These are phyloP conservation scores for Aspergillus sp. DNA, from an alignment of 2,329 filamentous ascomycete genomes.

Conservation along the genomic window DNA sequence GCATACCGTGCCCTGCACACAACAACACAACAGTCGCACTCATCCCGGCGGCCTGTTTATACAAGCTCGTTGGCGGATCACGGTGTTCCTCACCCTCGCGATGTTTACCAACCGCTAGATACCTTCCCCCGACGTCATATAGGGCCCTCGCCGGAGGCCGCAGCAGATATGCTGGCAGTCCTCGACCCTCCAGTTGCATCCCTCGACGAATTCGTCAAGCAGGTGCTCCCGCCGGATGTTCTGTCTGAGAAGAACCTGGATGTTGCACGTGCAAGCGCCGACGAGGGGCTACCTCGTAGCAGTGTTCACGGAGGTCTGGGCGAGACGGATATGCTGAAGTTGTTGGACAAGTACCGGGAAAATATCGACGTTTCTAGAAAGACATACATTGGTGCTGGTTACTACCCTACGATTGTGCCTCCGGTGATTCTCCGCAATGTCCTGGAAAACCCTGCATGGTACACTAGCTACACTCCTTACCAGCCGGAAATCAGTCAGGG, in stretches of 20 bases:
- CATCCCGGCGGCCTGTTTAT: conserved; percentile 60
- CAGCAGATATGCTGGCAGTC: conserved; percentile 74
- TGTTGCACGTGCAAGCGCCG: conserved; percentile 51
- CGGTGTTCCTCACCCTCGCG: conserved; percentile 46
- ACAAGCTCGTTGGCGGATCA: conserved; percentile 91
- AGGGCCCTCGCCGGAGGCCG: conserved; percentile 70
- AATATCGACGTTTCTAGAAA: conserved; percentile 63
- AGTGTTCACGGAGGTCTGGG: conserved; percentile 47
- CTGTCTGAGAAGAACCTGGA: conserved; percentile 65
- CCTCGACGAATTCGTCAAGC: conserved; percentile 78
- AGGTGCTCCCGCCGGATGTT: conserved; percentile 81
- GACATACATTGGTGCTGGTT: conserved; percentile 80
- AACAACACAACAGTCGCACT: conserved; percentile 23
- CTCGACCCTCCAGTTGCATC: conserved; percentile 72
- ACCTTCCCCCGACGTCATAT: conserved; percentile 82
- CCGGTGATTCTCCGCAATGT: conserved; percentile 91
- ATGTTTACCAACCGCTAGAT: conserved; percentile 50
- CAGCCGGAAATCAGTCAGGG: conserved; percentile 97
- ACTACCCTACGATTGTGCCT: conserved; percentile 82
- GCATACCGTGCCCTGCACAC: conserved; percentile 31
- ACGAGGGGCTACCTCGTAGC: conserved; percentile 42
- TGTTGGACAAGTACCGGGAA: conserved; percentile 42
- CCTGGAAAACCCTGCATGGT: conserved; percentile 92
- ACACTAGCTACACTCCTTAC: conserved; percentile 96
- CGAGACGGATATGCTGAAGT: conserved; percentile 44